phyloP scores from a whole-genome alignment of 352 stramenopile genomes.

The Thalassiosira exigua region DNA sequence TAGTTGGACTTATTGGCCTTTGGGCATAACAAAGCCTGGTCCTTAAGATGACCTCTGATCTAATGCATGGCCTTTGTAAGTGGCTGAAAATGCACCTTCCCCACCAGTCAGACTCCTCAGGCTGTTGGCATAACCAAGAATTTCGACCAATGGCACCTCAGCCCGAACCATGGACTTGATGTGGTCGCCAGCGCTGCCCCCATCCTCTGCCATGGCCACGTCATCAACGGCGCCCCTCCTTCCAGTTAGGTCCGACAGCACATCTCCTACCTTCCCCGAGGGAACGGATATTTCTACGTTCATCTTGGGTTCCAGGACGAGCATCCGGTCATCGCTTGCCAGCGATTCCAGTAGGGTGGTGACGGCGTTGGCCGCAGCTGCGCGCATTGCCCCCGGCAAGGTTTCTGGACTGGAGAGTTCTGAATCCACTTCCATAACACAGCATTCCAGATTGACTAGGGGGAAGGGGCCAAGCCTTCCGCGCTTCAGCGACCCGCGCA shows the following conservation, averaged over 20 bases:
- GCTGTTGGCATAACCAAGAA: slow-evolving; percentile 83
- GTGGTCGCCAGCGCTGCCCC: slow-evolving; percentile 32
- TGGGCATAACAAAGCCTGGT: no score
- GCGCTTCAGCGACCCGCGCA: slow-evolving; percentile 73
- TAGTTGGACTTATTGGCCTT: no score
- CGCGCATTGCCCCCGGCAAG: slow-evolving; percentile 75
- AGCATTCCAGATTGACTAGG: slow-evolving; percentile 77
- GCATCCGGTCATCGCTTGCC: slow-evolving; percentile 26
- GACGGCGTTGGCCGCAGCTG: slow-evolving; percentile 73
- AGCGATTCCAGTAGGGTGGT: slow-evolving; percentile 55
- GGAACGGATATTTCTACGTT: slow-evolving; percentile 85
- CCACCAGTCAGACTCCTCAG: slow-evolving; percentile 82
- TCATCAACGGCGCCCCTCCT: slow-evolving; percentile 76
- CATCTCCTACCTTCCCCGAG: slow-evolving; percentile 83
- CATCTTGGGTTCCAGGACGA: slow-evolving; percentile 86
- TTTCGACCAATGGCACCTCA: slow-evolving; percentile 82
- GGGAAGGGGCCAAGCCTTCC: slow-evolving; percentile 67
- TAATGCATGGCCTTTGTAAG: slow-evolving; percentile 82
- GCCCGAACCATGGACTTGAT: slow-evolving; percentile 77
- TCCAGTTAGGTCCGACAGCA: slow-evolving; percentile 81
- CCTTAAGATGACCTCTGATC: no score
- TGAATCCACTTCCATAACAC: slow-evolving; percentile 74
- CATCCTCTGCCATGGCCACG: slow-evolving; percentile 67
- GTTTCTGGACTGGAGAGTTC: slow-evolving; percentile 70
- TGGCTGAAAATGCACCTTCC: slow-evolving; percentile 79